Conservation (phyloP, 2,329 filamentous ascomycete genomes). For the Hymenoscyphus occultus region DNA sequence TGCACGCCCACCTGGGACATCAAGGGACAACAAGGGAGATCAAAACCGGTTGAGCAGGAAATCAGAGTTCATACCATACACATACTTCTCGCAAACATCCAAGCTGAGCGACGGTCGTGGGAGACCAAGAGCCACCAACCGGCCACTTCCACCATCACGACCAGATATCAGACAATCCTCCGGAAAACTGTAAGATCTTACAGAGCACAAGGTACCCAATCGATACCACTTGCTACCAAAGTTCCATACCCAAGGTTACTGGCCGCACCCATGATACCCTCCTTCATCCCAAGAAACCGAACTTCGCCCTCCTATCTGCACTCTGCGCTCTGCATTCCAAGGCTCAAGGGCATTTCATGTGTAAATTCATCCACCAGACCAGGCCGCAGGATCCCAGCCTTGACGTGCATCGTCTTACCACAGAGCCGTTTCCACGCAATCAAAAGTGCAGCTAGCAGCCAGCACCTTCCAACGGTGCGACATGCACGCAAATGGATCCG, state of each 20-base stretch:
- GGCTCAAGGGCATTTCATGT: background rate
- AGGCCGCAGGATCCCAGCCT: background rate
- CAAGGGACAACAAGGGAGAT: background rate
- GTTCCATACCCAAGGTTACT: conserved; percentile 1
- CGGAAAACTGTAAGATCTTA: background rate
- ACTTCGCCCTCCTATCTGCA: background rate
- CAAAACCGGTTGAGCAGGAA: conserved; percentile 1
- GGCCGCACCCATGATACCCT: background rate
- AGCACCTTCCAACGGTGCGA: conserved; percentile 20
- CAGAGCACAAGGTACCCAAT: background rate
- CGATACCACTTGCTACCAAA: background rate
- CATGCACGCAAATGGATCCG: conserved; percentile 14
- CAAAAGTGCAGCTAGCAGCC: background rate
- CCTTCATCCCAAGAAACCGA: background rate
- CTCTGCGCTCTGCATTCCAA: conserved; percentile 1
- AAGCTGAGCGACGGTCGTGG: background rate
- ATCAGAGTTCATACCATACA: background rate
- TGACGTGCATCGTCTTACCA: conserved; percentile 4
- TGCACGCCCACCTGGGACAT: background rate
- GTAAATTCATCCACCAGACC: background rate
- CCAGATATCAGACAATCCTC: background rate
- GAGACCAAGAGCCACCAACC: background rate
- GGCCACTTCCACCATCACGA: conserved; percentile 1
- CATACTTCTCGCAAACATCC: background rate
- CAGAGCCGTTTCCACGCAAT: conserved; percentile 1